Conservation (phyloP, 345 rosid species). For the Euphorbia tirucalli region DNA sequence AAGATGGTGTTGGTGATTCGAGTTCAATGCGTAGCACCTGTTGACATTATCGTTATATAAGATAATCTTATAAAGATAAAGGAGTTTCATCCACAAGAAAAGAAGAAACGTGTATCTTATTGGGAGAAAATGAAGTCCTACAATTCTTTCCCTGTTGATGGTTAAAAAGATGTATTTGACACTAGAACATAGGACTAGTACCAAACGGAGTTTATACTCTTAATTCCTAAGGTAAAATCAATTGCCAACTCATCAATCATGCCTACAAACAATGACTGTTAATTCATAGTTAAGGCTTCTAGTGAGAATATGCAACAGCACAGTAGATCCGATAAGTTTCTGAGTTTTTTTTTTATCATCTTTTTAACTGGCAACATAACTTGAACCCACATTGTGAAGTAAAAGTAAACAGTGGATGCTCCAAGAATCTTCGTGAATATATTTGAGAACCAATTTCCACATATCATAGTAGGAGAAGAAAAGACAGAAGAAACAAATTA, state of each 20-base stretch:
- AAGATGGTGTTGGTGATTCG: conserved; percentile 63
- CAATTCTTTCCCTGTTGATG: neutral
- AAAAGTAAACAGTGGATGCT: neutral
- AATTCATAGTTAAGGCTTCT: neutral
- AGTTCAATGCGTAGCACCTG: conserved; percentile 82
- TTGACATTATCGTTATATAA: conserved; percentile 16
- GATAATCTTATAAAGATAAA: neutral
- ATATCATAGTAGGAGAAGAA: neutral
- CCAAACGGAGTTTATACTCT: neutral
- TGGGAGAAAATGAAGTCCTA: neutral
- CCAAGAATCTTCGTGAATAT: neutral
- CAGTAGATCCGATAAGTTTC: neutral
- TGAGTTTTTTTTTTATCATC: neutral
- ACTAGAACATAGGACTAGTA: neutral
- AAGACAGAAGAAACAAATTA: neutral
- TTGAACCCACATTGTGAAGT: neutral
- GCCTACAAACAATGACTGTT: neutral
- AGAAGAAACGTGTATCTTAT: neutral
- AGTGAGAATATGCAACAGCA: neutral
- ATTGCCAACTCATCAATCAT: neutral
- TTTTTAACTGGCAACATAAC: neutral
- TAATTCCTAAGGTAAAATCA: neutral
- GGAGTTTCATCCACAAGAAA: neutral
- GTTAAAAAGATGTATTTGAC: neutral
- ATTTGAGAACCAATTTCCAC: neutral